Percentiles rank a stretch among this genome's conserved stretches.
Conservation (phyloP, 2,329 filamentous ascomycete species). For the Aspergillus novoparasiticus region DNA sequence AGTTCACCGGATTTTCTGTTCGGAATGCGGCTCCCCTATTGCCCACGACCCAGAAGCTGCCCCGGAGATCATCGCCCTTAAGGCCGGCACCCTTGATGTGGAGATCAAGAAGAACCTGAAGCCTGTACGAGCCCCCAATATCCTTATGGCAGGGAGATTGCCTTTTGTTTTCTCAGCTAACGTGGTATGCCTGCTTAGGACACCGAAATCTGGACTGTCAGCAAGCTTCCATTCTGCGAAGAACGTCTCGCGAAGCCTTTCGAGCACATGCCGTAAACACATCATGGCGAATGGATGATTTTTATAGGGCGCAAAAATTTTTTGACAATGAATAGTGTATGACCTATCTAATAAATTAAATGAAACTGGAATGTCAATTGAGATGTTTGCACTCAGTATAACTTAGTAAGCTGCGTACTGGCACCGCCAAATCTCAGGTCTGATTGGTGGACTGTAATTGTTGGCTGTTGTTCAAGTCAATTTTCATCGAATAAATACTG, state of each 20-base stretch:
- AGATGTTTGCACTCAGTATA: background rate
- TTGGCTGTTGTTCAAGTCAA: too few relatives aligned
- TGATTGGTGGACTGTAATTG: background rate
- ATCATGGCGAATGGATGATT: background rate
- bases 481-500: too few relatives aligned
- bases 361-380: background rate
- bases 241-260: constrained; percentile 67
- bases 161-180: constrained; percentile 15
- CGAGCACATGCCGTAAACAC: constrained; percentile 61
- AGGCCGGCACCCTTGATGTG: constrained; percentile 64
- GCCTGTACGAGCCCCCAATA: constrained; percentile 44
- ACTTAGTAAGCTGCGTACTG: background rate
- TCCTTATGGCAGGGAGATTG: background rate
- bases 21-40: constrained; percentile 69
- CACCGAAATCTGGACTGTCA: constrained; percentile 69
- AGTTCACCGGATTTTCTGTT: constrained; percentile 71
- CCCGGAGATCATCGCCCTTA: constrained; percentile 69
- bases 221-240: constrained; percentile 71
- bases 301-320: background rate
- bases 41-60: constrained; percentile 71
- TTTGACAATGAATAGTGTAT: background rate
- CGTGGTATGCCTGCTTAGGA: constrained; percentile 34
- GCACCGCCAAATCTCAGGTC: background rate
- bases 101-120: constrained; percentile 70
- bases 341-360: background rate